These are phyloP conservation scores for Nothophoma quercina DNA, from an alignment of 2,329 filamentous ascomycete genomes.

Conservation along the genomic window DNA sequence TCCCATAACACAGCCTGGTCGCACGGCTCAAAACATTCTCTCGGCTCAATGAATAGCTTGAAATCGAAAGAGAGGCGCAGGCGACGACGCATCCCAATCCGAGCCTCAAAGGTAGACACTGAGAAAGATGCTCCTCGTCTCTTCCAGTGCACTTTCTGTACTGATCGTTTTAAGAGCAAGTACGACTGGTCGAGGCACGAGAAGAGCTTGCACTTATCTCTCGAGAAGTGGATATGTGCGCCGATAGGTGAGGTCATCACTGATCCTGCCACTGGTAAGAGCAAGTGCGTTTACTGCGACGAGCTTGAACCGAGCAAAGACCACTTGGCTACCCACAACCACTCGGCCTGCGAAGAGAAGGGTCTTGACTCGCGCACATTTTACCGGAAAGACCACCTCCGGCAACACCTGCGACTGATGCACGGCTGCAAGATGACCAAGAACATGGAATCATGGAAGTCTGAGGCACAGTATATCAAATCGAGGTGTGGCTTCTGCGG, in stretches of 20 bases:
- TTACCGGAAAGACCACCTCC: constrained; percentile 68
- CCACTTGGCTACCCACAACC: constrained; percentile 68
- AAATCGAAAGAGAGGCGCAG: constrained; percentile 64
- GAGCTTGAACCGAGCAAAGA: constrained; percentile 60
- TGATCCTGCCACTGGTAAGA: constrained; percentile 64
- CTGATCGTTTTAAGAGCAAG: constrained; percentile 50
- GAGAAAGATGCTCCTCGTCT: constrained; percentile 31
- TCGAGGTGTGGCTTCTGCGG: constrained; percentile 64
- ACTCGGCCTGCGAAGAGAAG: constrained; percentile 71
- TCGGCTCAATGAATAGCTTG: constrained; percentile 63
- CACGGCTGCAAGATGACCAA: constrained; percentile 67
- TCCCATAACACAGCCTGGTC: constrained; percentile 66
- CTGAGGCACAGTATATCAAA: constrained; percentile 62
- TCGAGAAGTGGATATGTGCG: constrained; percentile 62
- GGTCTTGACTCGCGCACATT: constrained; percentile 68
- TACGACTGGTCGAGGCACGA: constrained; percentile 53
- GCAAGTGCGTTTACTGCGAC: constrained; percentile 67
- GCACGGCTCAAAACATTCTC: constrained; percentile 63
- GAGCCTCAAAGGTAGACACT: constrained; percentile 37
- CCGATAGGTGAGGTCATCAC: constrained; percentile 64
- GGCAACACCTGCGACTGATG: constrained; percentile 67
- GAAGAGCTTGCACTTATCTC: constrained; percentile 48
- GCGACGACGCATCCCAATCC: constrained; percentile 58
- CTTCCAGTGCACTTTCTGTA: constrained; percentile 52
- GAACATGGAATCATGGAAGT: constrained; percentile 71